These are phyloP conservation scores for Trichosporon inkin DNA, from an alignment of 1,284 basidiomycete genomes.

Conservation along the genomic window DNA sequence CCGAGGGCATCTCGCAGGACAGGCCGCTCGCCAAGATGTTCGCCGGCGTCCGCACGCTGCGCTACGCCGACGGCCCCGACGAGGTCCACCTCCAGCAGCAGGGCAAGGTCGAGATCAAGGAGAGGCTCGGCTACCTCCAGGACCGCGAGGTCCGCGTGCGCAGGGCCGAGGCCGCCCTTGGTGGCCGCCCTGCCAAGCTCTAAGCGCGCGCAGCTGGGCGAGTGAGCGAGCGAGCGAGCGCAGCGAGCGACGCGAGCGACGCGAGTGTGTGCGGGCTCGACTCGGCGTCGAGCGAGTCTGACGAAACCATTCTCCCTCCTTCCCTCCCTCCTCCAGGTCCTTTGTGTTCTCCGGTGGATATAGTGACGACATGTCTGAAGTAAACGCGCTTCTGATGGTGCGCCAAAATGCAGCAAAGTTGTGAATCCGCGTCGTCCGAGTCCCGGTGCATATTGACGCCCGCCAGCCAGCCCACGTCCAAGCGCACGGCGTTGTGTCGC, in stretches of 20 bases:
- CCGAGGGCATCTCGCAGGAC: conserved; percentile 91
- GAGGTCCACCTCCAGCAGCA: conserved; percentile 95
- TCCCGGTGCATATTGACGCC: too few relatives aligned
- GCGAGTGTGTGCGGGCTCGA: too few relatives aligned
- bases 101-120: conserved; percentile 73
- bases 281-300: too few relatives aligned
- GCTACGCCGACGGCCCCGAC: conserved; percentile 88
- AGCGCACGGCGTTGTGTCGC: too few relatives aligned
- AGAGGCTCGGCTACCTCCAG: conserved; percentile 17
- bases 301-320: too few relatives aligned
- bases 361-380: too few relatives aligned
- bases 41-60: conserved; percentile 76
- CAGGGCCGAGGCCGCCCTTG: conserved; percentile 10
- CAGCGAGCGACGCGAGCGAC: not conserved
- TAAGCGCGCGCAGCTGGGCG: not conserved
- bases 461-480: too few relatives aligned
- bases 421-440: too few relatives aligned
- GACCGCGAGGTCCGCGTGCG: conserved; percentile 16
- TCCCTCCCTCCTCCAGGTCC: too few relatives aligned
- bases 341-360: too few relatives aligned
- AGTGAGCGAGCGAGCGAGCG: not conserved
- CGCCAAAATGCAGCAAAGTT: too few relatives aligned
- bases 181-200: conserved; percentile 10
- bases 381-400: too few relatives aligned
- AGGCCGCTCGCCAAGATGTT: conserved; percentile 73